Evolutionary conservation across 345 rosid species (phyloP), one percentile per base, ranked within the genome.

Genomic region (Viola odorata): DNA sequence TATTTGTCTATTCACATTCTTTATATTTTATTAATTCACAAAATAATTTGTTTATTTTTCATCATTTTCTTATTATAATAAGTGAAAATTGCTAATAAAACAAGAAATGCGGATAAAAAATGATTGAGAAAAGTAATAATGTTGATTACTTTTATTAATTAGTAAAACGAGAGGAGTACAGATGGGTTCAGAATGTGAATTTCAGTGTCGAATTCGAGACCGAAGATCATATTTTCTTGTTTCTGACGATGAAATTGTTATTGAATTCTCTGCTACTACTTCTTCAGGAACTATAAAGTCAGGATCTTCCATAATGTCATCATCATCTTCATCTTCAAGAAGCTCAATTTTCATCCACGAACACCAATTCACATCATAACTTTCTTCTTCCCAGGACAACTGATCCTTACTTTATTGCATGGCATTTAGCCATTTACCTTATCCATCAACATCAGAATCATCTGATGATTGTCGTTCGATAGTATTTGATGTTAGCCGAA

Each of bases 321-420:
- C 32, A 41, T 53, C 58, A 57, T 75, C 77, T 0, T 64, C 82
- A 15, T 84, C 88, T 49, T 86, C 96, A 0, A 81, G 81, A 55
- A 88, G 41, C 47, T 91, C 98, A 4, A 67, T 52, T 50, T 86
- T 79, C 53, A 91, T 71, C 89, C 84, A 88, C 11, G 82, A 78
- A 9, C 66, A 41, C 95, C 98, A 86, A 6, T 84, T 77, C 23
- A 81, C 42, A 12, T 80, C 11, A 12, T 47, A 23, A 23, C 78
- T 76, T 12, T 80, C 84, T 15, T 63, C 63, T 11, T 78, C 81
- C 81, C 77, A 78, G 3, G 60, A 50, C 7, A 64, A 47, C 15
- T 75, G 32, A 23, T 23, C 77, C 53, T 68, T 72, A 57, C 53
- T 78, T 64, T 56, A 69, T 55, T 78, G 72, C 74, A 91, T 82